These are phyloP conservation scores for Aspergillus sp. DNA, from an alignment of 2,329 filamentous ascomycete species.

Conservation along the genomic window DNA sequence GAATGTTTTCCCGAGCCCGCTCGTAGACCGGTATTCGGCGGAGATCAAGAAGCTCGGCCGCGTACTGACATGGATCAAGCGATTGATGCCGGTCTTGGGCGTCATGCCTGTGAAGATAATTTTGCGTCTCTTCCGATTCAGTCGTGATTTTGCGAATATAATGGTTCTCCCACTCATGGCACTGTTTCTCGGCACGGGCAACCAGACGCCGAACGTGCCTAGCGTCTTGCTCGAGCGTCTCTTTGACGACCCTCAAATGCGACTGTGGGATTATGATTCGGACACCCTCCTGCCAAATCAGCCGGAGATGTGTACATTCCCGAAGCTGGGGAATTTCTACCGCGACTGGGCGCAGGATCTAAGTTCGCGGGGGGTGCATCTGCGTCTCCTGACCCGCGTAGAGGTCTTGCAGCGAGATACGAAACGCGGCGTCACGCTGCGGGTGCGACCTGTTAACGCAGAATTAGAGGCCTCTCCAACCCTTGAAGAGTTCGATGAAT, in stretches of 20 bases:
- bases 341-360: conserved; percentile 54
- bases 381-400: conserved; percentile 42
- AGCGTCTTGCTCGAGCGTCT: conserved; percentile 64
- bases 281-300: conserved; percentile 54
- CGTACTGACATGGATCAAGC: conserved; percentile 55
- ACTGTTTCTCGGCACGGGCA: conserved; percentile 71
- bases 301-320: conserved; percentile 60
- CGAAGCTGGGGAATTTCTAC: conserved; percentile 58
- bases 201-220: conserved; percentile 69
- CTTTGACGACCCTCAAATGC: conserved; percentile 58
- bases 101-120: conserved; percentile 61
- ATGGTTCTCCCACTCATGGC: conserved; percentile 71
- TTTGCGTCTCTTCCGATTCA: conserved; percentile 67
- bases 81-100: conserved; percentile 55
- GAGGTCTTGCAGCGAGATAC: conserved; percentile 50
- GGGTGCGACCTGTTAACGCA: conserved; percentile 19
- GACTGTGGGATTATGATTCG: conserved; percentile 58
- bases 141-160: conserved; percentile 66
- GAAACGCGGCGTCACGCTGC: conserved; percentile 47
- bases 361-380: conserved; percentile 51
- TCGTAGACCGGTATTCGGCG: conserved; percentile 53
- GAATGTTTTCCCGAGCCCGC: conserved; percentile 57
- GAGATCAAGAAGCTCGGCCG: conserved; percentile 55
- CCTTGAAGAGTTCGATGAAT: conserved; percentile 55
- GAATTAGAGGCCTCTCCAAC: conserved; percentile 8